A percentile compares a stretch with the other conserved stretches of the same genome.
Evolutionary conservation across 805 yeast genomes (phyloP).

Genomic region (Starmerella apicola): DNA sequence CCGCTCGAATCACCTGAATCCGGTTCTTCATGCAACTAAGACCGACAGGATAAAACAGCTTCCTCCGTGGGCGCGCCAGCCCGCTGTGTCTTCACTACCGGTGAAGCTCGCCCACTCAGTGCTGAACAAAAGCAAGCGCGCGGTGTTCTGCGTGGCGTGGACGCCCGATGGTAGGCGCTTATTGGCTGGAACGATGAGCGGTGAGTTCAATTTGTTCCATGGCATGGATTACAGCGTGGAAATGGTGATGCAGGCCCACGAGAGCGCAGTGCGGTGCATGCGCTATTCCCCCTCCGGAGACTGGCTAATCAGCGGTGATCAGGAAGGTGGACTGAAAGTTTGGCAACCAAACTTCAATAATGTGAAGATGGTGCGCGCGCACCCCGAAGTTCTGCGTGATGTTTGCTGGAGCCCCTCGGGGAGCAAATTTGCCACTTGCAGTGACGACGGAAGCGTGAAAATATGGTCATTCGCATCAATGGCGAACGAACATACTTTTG

Average conservation of each 20-base stretch:
- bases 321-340: conserved; percentile 78
- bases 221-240: conserved; percentile 92
- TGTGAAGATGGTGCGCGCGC: conserved; percentile 64
- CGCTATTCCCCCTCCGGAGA: conserved; percentile 82
- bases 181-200: conserved; percentile 79
- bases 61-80: conserved; percentile 51
- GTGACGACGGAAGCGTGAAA: conserved; percentile 82
- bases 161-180: conserved; percentile 92
- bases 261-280: conserved; percentile 67
- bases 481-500: conserved; percentile 68
- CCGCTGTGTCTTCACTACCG: conserved; percentile 49
- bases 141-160: conserved; percentile 83
- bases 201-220: conserved; percentile 95
- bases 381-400: conserved; percentile 73
- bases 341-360: conserved; percentile 98
- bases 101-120: conserved; percentile 82
- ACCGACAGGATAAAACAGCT: conserved; percentile 40
- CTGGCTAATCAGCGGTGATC: conserved; percentile 91
- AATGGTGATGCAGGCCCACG: conserved; percentile 98
- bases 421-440: conserved; percentile 80
- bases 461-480: conserved; percentile 83
- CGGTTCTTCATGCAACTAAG: conserved; percentile 45
- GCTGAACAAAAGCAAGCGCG: conserved; percentile 82
- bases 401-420: conserved; percentile 84
- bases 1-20: conserved; percentile 25